Conservation (phyloP, 2,329 filamentous ascomycete genomes). For the Alternaria sp. region DNA sequence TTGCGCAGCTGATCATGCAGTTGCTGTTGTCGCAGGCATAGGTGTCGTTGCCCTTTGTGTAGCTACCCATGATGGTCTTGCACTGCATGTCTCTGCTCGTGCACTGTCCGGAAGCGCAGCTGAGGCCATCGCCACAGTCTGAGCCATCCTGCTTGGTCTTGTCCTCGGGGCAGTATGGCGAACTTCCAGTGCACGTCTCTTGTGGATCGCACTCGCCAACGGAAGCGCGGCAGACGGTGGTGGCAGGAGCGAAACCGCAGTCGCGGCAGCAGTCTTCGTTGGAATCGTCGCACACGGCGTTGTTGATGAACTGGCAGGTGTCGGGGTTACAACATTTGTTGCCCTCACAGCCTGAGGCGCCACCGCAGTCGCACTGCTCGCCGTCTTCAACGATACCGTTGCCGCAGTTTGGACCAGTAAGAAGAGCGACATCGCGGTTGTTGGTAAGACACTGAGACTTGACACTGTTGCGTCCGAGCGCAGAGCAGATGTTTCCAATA, state of each 20-base stretch:
- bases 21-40: slow-evolving; percentile 75
- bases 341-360: slow-evolving; percentile 69
- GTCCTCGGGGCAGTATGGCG: slow-evolving; percentile 77
- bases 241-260: slow-evolving; percentile 71
- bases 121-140: slow-evolving; percentile 72
- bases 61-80: slow-evolving; percentile 78
- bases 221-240: slow-evolving; percentile 78
- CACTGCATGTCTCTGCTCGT: slow-evolving; percentile 92
- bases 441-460: slow-evolving; percentile 79
- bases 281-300: slow-evolving; percentile 79
- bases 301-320: slow-evolving; percentile 82
- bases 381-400: slow-evolving; percentile 96
- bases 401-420: slow-evolving; percentile 84
- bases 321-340: slow-evolving; percentile 84
- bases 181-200: slow-evolving; percentile 79
- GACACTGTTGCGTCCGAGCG: slow-evolving; percentile 77
- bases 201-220: slow-evolving; percentile 83
- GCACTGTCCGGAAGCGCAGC: slow-evolving; percentile 91
- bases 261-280: slow-evolving; percentile 83
- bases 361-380: slow-evolving; percentile 96
- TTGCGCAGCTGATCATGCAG: slow-evolving; percentile 79
- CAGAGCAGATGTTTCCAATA: slow-evolving; percentile 92
- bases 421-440: slow-evolving; percentile 82
- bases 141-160: slow-evolving; percentile 71
- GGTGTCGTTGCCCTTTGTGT: slow-evolving; percentile 76